phyloP scores from a whole-genome alignment of 106 monocot species.

The Acorus calamus region DNA sequence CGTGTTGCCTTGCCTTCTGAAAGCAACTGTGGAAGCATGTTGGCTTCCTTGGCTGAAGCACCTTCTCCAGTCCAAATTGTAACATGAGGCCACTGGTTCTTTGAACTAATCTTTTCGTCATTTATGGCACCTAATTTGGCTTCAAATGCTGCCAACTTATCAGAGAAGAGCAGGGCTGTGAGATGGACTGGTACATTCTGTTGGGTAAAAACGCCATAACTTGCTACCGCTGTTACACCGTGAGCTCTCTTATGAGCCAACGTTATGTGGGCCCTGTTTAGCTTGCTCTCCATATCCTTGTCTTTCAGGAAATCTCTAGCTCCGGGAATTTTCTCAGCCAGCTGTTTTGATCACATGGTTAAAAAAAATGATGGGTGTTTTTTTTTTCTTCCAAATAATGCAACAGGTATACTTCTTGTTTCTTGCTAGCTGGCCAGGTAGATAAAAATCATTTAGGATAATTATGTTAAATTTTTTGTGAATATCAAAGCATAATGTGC shows the following conservation, averaged over 20 bases:
- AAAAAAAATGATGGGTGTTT: too few species aligned
- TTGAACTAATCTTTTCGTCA: slow-evolving; percentile 56
- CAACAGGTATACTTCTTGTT: too few species aligned
- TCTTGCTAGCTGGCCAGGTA: too few species aligned
- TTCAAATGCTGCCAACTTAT: slow-evolving; percentile 85
- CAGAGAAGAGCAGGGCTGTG: slow-evolving; percentile 60
- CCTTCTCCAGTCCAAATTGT: slow-evolving; percentile 79
- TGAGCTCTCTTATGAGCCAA: slow-evolving; percentile 94
- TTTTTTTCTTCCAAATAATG: too few species aligned
- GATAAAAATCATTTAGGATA: too few species aligned
- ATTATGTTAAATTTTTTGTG: too few species aligned
- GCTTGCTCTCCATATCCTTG: slow-evolving; percentile 34
- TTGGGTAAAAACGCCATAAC: slow-evolving; percentile 41
- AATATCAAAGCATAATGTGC: too few species aligned
- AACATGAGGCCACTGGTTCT: slow-evolving; percentile 85
- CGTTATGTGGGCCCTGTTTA: slow-evolving; percentile 68
- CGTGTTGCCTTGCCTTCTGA: slow-evolving; percentile 58
- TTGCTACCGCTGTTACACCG: slow-evolving; percentile 75
- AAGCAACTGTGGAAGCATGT: slow-evolving; percentile 43
- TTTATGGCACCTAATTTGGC: slow-evolving; percentile 45
- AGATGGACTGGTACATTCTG: slow-evolving; percentile 62
- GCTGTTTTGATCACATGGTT: slow-evolving; percentile 16
- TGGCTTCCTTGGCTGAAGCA: slow-evolving; percentile 61
- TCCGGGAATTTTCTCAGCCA: slow-evolving; percentile 28
- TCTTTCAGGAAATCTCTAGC: slow-evolving; percentile 28